A percentile compares a stretch with the other conserved stretches of the same genome.
phyloP scores from a whole-genome alignment of 1,139 yeast genomes.

The Saccharomycopsis crataegensis region DNA sequence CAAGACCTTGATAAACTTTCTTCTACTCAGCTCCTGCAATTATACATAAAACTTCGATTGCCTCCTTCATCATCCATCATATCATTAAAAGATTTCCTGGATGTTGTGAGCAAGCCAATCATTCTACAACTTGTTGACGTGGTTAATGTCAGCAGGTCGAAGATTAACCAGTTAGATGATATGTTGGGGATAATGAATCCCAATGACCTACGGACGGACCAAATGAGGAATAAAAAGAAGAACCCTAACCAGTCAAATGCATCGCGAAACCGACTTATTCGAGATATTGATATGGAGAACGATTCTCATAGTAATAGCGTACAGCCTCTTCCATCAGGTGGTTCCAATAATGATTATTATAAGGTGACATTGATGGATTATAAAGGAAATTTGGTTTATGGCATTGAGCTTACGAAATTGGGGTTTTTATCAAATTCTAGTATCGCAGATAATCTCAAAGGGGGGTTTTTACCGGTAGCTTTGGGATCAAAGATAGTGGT shows the following conservation, averaged over 20 bases:
- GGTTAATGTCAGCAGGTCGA: slow-evolving; percentile 31
- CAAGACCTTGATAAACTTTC: neutral
- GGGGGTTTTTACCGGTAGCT: neutral
- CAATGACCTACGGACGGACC: slow-evolving; percentile 16
- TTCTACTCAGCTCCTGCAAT: neutral
- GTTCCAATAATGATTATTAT: neutral
- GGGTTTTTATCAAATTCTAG: neutral
- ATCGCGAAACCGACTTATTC: slow-evolving; percentile 1
- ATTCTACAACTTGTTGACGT: slow-evolving; percentile 36
- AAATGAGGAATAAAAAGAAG: slow-evolving; percentile 2
- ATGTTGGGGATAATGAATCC: slow-evolving; percentile 27
- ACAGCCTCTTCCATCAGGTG: neutral
- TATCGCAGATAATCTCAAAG: neutral
- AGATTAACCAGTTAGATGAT: slow-evolving; percentile 30
- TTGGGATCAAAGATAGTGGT: slow-evolving; percentile 10
- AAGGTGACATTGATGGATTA: slow-evolving; percentile 14
- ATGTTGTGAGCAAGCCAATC: slow-evolving; percentile 19
- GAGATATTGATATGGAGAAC: slow-evolving; percentile 5
- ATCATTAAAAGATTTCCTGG: neutral
- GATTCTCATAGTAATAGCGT: neutral
- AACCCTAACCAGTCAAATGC: neutral
- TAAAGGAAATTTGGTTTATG: slow-evolving; percentile 3
- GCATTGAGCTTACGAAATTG: slow-evolving; percentile 5
- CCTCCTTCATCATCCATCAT: neutral
- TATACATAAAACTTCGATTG: neutral